A percentile compares a stretch with the other conserved stretches of the same genome.
These are phyloP conservation scores for Rosa multiflora DNA, from an alignment of 306 rosid genomes.

Conservation along the genomic window DNA sequence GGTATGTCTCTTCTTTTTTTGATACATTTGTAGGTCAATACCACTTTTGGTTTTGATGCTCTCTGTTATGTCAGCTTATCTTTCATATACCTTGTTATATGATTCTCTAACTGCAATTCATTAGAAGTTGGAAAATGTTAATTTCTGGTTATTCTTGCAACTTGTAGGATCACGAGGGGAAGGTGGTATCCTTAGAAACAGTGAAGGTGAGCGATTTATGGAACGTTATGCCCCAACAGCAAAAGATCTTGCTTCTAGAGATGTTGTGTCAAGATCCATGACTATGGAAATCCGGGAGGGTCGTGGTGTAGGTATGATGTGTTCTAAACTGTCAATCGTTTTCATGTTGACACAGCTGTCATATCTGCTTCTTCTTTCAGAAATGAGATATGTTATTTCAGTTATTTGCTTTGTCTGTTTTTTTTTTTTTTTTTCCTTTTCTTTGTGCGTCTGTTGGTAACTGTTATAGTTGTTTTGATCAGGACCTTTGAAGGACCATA, in stretches of 20 bases:
- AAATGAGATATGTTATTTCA: background rate
- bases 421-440: background rate
- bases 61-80: background rate
- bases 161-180: conserved; percentile 93
- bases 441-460: background rate
- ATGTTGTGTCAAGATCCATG: conserved; percentile 94
- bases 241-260: conserved; percentile 98
- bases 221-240: conserved; percentile 99
- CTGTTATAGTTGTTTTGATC: conserved; percentile 29
- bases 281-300: conserved; percentile 98
- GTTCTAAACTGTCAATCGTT: conserved; percentile 12
- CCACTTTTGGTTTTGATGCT: conserved; percentile 16
- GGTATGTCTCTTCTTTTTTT: conserved; percentile 44
- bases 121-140: background rate
- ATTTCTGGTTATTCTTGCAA: conserved; percentile 20
- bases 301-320: conserved; percentile 86
- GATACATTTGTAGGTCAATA: background rate
- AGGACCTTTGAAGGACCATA: conserved; percentile 98
- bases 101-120: background rate
- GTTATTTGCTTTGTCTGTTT: background rate
- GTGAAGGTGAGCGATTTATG: conserved; percentile 98
- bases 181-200: conserved; percentile 95
- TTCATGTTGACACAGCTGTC: background rate
- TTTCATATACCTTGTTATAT: background rate
- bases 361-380: conserved; percentile 15